Percentiles rank a stretch among this genome's conserved stretches.
phyloP scores from a whole-genome alignment of 257 asterid genomes.

The Linaria vulgaris region DNA sequence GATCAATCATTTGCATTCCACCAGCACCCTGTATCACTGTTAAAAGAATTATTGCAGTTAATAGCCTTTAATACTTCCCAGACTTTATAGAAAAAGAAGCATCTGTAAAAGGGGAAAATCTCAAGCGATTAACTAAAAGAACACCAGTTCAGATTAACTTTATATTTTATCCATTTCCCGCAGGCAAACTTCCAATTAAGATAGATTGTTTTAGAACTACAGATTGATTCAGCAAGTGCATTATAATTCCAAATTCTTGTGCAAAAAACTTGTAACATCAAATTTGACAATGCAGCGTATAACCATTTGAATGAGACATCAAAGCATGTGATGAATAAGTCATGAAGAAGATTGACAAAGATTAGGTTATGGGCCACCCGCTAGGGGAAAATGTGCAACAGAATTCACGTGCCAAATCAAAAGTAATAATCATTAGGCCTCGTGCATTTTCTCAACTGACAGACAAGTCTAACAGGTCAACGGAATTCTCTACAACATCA shows the following conservation, averaged over 20 bases:
- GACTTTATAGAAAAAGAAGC: slow-evolving; percentile 11
- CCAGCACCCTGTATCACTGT: slow-evolving; percentile 95
- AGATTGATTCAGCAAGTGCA: too few species aligned
- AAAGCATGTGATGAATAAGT: too few species aligned
- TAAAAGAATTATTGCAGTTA: slow-evolving; percentile 28
- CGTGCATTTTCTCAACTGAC: slow-evolving; percentile 15
- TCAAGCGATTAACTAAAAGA: background rate
- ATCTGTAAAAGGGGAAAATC: slow-evolving; percentile 6
- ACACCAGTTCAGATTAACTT: background rate
- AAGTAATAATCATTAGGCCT: background rate
- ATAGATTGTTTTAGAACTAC: too few species aligned
- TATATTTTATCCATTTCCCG: background rate
- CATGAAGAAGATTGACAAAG: too few species aligned
- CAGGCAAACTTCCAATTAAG: too few species aligned
- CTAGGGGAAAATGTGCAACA: background rate
- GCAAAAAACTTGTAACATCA: too few species aligned
- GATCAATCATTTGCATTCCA: slow-evolving; percentile 96
- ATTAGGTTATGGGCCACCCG: too few species aligned
- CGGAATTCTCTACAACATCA: slow-evolving; percentile 10
- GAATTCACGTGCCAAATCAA: slow-evolving; percentile 13
- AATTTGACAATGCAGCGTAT: too few species aligned
- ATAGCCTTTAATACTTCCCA: slow-evolving; percentile 15
- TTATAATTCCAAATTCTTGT: too few species aligned
- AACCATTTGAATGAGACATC: too few species aligned
- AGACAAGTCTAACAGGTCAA: slow-evolving; percentile 3